These are phyloP conservation scores for Pichia gijzeniarum DNA, from an alignment of 805 yeast species.

Conservation along the genomic window DNA sequence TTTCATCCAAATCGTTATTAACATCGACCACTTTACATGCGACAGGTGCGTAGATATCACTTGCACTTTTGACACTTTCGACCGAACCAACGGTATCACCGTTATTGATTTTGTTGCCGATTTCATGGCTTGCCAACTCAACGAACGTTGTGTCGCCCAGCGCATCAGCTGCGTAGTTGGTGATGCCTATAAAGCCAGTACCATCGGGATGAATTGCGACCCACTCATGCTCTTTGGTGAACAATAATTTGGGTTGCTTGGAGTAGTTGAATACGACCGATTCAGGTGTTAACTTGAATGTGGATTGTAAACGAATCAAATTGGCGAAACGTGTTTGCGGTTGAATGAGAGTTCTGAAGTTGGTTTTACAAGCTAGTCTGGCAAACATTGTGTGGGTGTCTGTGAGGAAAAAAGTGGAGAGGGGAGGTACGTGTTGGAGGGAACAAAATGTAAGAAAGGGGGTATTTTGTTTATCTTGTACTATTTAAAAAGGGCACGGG, in stretches of 20 bases:
- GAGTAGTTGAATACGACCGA: slow-evolving; percentile 29
- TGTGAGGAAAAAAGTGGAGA: too few species aligned
- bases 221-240: slow-evolving; percentile 94
- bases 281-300: slow-evolving; percentile 24
- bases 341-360: slow-evolving; percentile 8
- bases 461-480: too few species aligned
- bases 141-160: slow-evolving; percentile 94
- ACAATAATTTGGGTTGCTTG: slow-evolving; percentile 49
- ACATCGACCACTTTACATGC: slow-evolving; percentile 68
- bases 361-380: slow-evolving; percentile 8
- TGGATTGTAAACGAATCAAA: slow-evolving; percentile 18
- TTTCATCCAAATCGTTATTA: slow-evolving; percentile 57
- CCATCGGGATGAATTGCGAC: slow-evolving; percentile 79
- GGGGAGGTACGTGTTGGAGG: too few species aligned
- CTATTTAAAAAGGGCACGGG: too few species aligned
- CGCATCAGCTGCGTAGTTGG: slow-evolving; percentile 92
- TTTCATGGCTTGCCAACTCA: slow-evolving; percentile 60
- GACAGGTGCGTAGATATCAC: slow-evolving; percentile 88
- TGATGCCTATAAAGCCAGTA: slow-evolving; percentile 81
- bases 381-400: slow-evolving; percentile 12
- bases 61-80: slow-evolving; percentile 90
- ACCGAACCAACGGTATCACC: slow-evolving; percentile 91
- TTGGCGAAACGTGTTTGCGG: slow-evolving; percentile 4
- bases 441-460: too few species aligned
- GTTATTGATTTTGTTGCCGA: slow-evolving; percentile 36